These are phyloP conservation scores for Setaria italica DNA, from an alignment of 202 grass and related monocot genomes.

Conservation along the genomic window DNA sequence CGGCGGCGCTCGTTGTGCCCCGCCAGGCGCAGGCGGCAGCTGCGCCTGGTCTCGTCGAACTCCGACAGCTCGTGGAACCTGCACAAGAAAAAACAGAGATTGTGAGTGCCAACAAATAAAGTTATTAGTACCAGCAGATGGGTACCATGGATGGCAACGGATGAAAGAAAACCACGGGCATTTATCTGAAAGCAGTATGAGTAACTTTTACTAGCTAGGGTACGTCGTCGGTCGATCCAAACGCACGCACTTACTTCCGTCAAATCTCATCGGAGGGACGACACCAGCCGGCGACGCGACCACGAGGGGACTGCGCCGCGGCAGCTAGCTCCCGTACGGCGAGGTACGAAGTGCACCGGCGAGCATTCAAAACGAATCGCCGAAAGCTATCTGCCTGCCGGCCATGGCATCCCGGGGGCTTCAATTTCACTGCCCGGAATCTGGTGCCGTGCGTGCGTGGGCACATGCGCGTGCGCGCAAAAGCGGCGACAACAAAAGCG, in stretches of 20 bases:
- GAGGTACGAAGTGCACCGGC: constrained; percentile 9
- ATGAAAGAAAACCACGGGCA: background rate
- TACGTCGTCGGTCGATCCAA: background rate
- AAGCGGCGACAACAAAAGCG: constrained; percentile 43
- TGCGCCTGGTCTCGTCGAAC: constrained; percentile 81
- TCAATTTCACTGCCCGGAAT: constrained; percentile 41
- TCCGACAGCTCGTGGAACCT: constrained; percentile 90
- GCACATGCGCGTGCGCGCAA: constrained; percentile 55
- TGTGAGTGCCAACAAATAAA: background rate
- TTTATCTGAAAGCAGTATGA: background rate
- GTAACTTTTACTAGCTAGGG: no score
- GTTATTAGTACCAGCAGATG: background rate
- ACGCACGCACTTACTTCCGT: constrained; percentile 10
- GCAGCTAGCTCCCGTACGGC: background rate
- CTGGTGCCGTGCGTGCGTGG: constrained; percentile 22
- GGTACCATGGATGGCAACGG: background rate
- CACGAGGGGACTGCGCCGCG: background rate
- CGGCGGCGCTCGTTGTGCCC: constrained; percentile 89
- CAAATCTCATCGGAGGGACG: constrained; percentile 3
- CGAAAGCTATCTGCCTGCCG: constrained; percentile 35
- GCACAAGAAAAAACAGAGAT: background rate
- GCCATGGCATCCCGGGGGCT: background rate
- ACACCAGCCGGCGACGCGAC: background rate
- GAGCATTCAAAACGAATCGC: constrained; percentile 18
- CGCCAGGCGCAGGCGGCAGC: constrained; percentile 81